These are phyloP conservation scores for Mortierella sp. DNA, from an alignment of 371 early-diverging fungal genomes.

Conservation along the genomic window DNA sequence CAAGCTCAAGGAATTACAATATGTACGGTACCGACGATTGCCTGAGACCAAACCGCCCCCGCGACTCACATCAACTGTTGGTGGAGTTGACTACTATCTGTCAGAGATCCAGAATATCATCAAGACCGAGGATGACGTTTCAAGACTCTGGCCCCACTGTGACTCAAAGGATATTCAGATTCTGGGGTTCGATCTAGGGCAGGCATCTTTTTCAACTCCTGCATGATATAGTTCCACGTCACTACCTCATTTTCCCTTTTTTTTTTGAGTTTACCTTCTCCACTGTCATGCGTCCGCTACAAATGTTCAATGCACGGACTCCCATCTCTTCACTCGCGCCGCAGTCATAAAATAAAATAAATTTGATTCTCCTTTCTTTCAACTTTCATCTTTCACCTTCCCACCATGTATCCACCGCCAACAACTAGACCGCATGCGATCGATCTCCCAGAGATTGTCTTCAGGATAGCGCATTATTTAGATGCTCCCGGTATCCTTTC, in stretches of 20 bases:
- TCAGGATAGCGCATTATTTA: slow-evolving; percentile 6
- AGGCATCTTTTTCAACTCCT: no score
- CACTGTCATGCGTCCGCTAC: no score
- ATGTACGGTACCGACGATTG: background rate
- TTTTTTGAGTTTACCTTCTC: no score
- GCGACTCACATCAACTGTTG: background rate
- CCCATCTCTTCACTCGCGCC: no score
- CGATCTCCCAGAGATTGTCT: slow-evolving; percentile 6
- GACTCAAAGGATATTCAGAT: slow-evolving; percentile 9
- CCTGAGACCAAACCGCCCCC: background rate
- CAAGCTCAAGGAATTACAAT: background rate
- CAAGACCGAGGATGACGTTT: slow-evolving; percentile 10
- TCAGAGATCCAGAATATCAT: slow-evolving; percentile 24
- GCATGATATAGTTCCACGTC: no score
- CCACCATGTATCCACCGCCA: no score
- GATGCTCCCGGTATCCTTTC: slow-evolving; percentile 4
- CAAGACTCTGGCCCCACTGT: slow-evolving; percentile 7
- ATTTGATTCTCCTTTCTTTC: no score
- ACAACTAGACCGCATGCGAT: background rate
- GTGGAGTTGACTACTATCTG: slow-evolving; percentile 14
- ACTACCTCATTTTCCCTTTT: no score
- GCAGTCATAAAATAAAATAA: no score
- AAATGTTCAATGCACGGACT: no score
- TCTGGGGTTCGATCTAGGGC: slow-evolving; percentile 17
- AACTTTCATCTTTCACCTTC: no score